phyloP scores from a whole-genome alignment of 352 stramenopile species.

The Phytophthora pisi region DNA sequence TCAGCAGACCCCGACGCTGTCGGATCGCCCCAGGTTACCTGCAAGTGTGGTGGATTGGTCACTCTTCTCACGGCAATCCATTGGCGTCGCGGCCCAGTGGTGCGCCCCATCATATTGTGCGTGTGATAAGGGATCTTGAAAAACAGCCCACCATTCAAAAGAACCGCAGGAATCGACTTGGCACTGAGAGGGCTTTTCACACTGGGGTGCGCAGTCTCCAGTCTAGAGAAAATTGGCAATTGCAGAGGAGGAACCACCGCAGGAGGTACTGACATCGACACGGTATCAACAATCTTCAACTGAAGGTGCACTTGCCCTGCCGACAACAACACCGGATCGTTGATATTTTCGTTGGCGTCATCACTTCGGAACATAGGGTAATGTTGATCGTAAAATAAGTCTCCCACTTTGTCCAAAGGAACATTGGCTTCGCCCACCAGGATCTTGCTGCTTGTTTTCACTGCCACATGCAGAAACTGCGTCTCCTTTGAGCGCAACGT shows the following conservation, averaged over 20 bases:
- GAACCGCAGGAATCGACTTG: conserved; percentile 43
- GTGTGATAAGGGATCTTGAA: conserved; percentile 84
- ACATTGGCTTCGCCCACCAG: conserved; percentile 68
- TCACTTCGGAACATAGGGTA: conserved; percentile 52
- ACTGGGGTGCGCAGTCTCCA: conserved; percentile 1
- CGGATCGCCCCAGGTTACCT: conserved; percentile 78
- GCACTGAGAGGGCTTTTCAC: conserved; percentile 11
- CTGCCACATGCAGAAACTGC: conserved; percentile 56
- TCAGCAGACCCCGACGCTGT: conserved; percentile 41
- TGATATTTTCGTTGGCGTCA: conserved; percentile 15
- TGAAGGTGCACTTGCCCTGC: conserved; percentile 72
- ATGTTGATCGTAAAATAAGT: conserved; percentile 68
- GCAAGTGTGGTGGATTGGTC: conserved; percentile 28
- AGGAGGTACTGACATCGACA: conserved; percentile 6
- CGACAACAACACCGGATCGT: conserved; percentile 24
- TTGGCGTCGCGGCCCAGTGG: conserved; percentile 47
- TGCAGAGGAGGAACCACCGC: conserved; percentile 33
- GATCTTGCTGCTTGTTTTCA: conserved; percentile 72
- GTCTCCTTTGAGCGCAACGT: conserved; percentile 55
- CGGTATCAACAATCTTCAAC: conserved; percentile 62
- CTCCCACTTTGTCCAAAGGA: conserved; percentile 43
- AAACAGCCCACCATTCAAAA: conserved; percentile 67
- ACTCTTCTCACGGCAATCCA: conserved; percentile 60
- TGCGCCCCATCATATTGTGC: conserved; percentile 44
- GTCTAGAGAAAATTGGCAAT: conserved; percentile 28